These are phyloP conservation scores for Akanthomyces muscarius DNA, from an alignment of 2,329 filamentous ascomycete genomes.

Conservation along the genomic window DNA sequence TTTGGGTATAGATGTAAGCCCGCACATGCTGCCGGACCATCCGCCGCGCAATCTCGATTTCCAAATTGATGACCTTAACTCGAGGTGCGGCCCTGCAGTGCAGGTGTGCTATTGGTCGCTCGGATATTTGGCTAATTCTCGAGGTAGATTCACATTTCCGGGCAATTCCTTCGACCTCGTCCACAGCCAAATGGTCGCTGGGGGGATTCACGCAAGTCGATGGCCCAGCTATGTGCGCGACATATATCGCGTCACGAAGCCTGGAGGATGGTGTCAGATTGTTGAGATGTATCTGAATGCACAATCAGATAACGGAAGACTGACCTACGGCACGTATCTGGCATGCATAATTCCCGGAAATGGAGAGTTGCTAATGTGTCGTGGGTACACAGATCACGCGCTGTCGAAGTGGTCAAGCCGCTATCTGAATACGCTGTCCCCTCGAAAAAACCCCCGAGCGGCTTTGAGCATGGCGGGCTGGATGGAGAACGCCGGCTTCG, in stretches of 20 bases:
- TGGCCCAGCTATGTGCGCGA: conserved; percentile 77
- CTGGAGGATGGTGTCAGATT: conserved; percentile 82
- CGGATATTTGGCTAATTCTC: background rate
- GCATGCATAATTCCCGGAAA: background rate
- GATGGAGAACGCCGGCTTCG: conserved; percentile 61
- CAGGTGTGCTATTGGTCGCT: background rate
- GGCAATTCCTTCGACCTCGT: conserved; percentile 75
- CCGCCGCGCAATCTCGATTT: conserved; percentile 63
- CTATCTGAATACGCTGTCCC: conserved; percentile 59
- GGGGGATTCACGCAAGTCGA: conserved; percentile 66
- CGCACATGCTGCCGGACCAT: conserved; percentile 63
- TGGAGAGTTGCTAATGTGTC: conserved; percentile 13
- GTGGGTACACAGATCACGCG: conserved; percentile 48
- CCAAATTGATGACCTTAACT: conserved; percentile 70
- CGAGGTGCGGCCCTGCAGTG: conserved; percentile 40
- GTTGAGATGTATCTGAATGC: conserved; percentile 83
- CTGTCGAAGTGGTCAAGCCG: conserved; percentile 63
- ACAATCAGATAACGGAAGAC: conserved; percentile 79
- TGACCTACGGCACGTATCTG: conserved; percentile 53
- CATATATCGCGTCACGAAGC: conserved; percentile 66
- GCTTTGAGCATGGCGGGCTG: conserved; percentile 56
- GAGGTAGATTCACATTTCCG: conserved; percentile 59
- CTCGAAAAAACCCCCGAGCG: conserved; percentile 62
- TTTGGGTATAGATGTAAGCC: conserved; percentile 67
- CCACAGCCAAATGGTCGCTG: conserved; percentile 69